Evolutionary conservation across 805 yeast species (phyloP).

Genomic region (Starmerella lactis-condensi): DNA sequence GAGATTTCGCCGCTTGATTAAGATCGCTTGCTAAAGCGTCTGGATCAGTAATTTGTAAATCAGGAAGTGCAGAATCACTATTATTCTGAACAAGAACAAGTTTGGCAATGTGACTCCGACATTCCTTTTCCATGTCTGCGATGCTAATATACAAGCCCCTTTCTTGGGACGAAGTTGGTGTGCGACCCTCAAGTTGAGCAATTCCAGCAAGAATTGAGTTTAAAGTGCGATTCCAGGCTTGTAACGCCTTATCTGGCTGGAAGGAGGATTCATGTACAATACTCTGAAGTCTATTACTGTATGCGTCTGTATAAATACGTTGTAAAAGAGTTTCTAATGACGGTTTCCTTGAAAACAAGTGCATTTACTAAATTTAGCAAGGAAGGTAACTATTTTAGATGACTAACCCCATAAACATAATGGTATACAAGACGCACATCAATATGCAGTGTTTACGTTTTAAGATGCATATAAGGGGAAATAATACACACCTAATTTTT

Average conservation of each 20-base stretch:
- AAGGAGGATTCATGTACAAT: constrained; percentile 25
- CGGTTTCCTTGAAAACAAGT: constrained; percentile 13
- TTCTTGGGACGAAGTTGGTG: constrained; percentile 22
- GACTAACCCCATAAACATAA: no score
- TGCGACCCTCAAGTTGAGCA: constrained; percentile 19
- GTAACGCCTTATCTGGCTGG: constrained; percentile 21
- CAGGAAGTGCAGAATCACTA: no score
- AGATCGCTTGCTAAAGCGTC: no score
- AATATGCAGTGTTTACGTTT: no score
- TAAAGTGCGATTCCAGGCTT: constrained; percentile 24
- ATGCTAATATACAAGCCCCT: constrained; percentile 22
- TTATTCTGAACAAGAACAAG: constrained; percentile 13
- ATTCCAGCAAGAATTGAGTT: constrained; percentile 20
- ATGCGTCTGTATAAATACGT: constrained; percentile 26
- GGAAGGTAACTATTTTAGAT: no score
- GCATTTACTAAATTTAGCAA: constrained; percentile 12
- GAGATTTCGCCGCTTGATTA: no score
- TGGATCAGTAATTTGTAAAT: no score
- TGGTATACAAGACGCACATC: no score
- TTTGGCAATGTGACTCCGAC: constrained; percentile 22
- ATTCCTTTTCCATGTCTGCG: constrained; percentile 26
- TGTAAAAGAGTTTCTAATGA: constrained; percentile 20
- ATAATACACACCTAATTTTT: no score
- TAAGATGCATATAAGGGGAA: no score
- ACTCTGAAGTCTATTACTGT: constrained; percentile 25